phyloP scores from a whole-genome alignment of 1,284 basidiomycete species.

The Boletus coffeatus region DNA sequence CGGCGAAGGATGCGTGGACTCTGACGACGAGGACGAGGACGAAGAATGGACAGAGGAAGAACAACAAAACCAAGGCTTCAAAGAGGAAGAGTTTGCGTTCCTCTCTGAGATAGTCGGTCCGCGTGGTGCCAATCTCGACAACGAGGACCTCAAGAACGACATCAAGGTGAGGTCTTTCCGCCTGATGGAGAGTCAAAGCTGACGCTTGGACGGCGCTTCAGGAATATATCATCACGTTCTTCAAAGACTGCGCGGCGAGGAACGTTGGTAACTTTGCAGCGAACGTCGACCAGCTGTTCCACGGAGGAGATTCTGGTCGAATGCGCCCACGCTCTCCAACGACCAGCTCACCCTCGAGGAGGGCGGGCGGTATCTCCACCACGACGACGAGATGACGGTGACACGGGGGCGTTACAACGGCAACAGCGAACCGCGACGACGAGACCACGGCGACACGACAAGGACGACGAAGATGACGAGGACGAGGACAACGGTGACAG shows the following conservation, averaged over 20 bases:
- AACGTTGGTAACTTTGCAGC: constrained; percentile 64
- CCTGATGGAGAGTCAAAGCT: not conserved
- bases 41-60: constrained; percentile 87
- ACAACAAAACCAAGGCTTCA: constrained; percentile 47
- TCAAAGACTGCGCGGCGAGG: constrained; percentile 62
- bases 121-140: constrained; percentile 62
- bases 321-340: too few relatives aligned
- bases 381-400: too few relatives aligned
- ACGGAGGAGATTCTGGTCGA: constrained; percentile 54
- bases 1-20: constrained; percentile 53
- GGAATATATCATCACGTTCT: constrained; percentile 64
- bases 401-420: too few relatives aligned
- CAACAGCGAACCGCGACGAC: too few relatives aligned
- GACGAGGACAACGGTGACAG: too few relatives aligned
- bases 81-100: constrained; percentile 59
- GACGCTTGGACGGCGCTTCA: constrained; percentile 25
- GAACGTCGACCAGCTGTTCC: constrained; percentile 59
- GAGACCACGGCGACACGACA: too few relatives aligned
- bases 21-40: constrained; percentile 87
- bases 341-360: too few relatives aligned
- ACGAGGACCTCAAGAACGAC: constrained; percentile 81
- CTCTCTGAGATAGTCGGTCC: constrained; percentile 68
- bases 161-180: constrained; percentile 57
- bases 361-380: too few relatives aligned
- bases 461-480: too few relatives aligned